These are phyloP conservation scores for Plasmodium fragile DNA, from an alignment of 169 alveolate species.

Conservation along the genomic window DNA sequence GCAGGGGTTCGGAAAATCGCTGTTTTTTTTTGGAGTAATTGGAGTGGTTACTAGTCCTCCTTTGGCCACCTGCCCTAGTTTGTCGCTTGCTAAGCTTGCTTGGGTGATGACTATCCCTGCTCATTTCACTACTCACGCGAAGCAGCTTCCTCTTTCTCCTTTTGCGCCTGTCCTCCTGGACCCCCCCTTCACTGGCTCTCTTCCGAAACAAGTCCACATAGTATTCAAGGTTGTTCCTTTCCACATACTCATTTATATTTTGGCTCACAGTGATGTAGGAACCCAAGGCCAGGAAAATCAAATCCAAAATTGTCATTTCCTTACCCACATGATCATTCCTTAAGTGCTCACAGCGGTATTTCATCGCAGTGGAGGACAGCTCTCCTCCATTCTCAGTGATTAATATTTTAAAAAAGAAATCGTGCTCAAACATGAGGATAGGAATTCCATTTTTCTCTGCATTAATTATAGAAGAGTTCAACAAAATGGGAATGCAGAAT, in stretches of 20 bases:
- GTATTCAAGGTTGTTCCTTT: constrained; percentile 20
- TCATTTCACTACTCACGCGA: neutral
- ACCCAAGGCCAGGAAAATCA: constrained; percentile 58
- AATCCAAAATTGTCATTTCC: constrained; percentile 62
- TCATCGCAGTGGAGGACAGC: neutral
- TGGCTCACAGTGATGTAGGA: constrained; percentile 63
- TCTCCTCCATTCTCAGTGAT: neutral
- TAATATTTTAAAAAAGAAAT: constrained; percentile 36
- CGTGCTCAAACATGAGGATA: constrained; percentile 72
- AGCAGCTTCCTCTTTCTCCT: neutral
- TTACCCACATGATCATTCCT: constrained; percentile 44
- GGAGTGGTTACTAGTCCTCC: neutral
- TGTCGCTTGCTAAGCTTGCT: too few relatives aligned
- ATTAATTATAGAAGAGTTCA: constrained; percentile 60
- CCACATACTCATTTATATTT: constrained; percentile 25
- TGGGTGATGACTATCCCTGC: neutral
- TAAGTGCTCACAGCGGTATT: constrained; percentile 26
- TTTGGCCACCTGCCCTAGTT: neutral
- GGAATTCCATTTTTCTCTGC: constrained; percentile 18
- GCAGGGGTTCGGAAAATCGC: constrained; percentile 42
- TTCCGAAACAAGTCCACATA: constrained; percentile 33
- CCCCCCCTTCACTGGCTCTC: neutral
- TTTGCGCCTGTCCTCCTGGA: neutral
- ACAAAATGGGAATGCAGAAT: constrained; percentile 50
- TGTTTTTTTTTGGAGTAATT: neutral